A percentile compares a stretch with the other conserved stretches of the same genome.
These are phyloP conservation scores for Colletotrichum aenigma DNA, from an alignment of 2,329 filamentous ascomycete species.

Conservation along the genomic window DNA sequence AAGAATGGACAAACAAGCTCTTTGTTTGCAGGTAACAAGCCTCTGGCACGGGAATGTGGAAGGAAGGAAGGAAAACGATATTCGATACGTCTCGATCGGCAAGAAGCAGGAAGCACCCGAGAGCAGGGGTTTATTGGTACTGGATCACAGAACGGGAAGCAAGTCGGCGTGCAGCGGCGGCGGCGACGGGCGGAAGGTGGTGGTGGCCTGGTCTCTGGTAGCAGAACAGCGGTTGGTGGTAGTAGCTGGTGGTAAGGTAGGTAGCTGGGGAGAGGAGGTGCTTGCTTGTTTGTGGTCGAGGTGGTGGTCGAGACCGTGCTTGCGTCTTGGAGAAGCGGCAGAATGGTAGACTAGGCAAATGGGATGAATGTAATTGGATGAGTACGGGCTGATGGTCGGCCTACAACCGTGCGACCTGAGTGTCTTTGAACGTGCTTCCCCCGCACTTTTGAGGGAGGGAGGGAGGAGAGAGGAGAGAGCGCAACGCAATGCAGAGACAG, in stretches of 20 bases:
- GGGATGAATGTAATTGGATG: constrained; percentile 17
- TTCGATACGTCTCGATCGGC: constrained; percentile 17
- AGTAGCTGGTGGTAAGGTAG: not conserved
- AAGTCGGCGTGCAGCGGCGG: constrained; percentile 9
- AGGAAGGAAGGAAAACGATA: constrained; percentile 6
- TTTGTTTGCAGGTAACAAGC: constrained; percentile 21
- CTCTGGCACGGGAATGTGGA: constrained; percentile 6
- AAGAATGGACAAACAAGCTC: constrained; percentile 9
- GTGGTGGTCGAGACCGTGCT: constrained; percentile 15
- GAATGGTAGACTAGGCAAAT: constrained; percentile 3
- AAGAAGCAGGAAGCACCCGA: constrained; percentile 20
- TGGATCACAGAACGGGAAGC: constrained; percentile 17
- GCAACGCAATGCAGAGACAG: constrained; percentile 2
- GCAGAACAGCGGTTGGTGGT: not conserved
- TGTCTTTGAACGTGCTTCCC: constrained; percentile 11
- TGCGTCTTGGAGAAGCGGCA: not conserved
- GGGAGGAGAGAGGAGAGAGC: not conserved
- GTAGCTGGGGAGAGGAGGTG: not conserved
- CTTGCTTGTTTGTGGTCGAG: not conserved
- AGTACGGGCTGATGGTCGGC: not conserved
- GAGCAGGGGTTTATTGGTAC: constrained; percentile 8
- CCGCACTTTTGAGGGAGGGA: constrained; percentile 6
- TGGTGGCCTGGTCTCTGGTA: constrained; percentile 1
- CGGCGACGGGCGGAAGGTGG: not conserved
- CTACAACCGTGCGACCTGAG: constrained; percentile 10